A percentile compares a stretch with the other conserved stretches of the same genome.
These are phyloP conservation scores for Ogataea nonfermentans DNA, from an alignment of 805 yeast species.

Conservation along the genomic window DNA sequence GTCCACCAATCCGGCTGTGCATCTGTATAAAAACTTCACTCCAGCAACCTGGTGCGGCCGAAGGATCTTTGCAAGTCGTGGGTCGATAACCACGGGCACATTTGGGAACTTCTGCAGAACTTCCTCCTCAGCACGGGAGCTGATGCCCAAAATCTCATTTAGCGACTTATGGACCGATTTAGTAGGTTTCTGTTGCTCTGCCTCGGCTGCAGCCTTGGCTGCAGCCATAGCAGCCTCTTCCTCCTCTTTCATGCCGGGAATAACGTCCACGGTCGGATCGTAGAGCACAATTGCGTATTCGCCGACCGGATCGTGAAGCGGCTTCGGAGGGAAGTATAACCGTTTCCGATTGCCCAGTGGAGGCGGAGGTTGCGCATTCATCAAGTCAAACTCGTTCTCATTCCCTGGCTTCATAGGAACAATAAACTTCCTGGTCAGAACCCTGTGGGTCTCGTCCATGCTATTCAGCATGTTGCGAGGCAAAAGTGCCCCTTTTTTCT, in stretches of 20 bases:
- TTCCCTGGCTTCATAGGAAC: conserved; percentile 55
- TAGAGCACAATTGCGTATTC: conserved; percentile 93
- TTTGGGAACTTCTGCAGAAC: conserved; percentile 58
- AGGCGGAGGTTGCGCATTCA: conserved; percentile 53
- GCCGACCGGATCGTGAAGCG: conserved; percentile 91
- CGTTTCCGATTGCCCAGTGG: conserved; percentile 80
- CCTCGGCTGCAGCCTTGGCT: conserved; percentile 11
- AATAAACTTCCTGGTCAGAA: conserved; percentile 48
- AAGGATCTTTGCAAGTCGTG: conserved; percentile 73
- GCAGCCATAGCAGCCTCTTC: conserved; percentile 18
- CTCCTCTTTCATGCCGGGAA: conserved; percentile 33
- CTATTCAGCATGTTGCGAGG: conserved; percentile 50
- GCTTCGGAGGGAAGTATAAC: conserved; percentile 73
- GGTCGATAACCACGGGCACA: conserved; percentile 96
- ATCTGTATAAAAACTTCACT: conserved; percentile 82
- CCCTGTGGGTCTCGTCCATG: conserved; percentile 39
- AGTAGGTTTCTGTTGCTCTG: conserved; percentile 17
- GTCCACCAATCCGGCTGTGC: conserved; percentile 85
- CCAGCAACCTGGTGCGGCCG: conserved; percentile 98
- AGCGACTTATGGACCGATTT: conserved; percentile 60
- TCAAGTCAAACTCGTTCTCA: conserved; percentile 31
- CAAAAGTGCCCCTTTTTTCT: conserved; percentile 58
- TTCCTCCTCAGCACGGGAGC: conserved; percentile 47
- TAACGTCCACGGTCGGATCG: conserved; percentile 86
- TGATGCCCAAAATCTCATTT: conserved; percentile 77